Evolutionary conservation across 257 asterid genomes (phyloP).

Genomic region (Eustoma russellianum): DNA sequence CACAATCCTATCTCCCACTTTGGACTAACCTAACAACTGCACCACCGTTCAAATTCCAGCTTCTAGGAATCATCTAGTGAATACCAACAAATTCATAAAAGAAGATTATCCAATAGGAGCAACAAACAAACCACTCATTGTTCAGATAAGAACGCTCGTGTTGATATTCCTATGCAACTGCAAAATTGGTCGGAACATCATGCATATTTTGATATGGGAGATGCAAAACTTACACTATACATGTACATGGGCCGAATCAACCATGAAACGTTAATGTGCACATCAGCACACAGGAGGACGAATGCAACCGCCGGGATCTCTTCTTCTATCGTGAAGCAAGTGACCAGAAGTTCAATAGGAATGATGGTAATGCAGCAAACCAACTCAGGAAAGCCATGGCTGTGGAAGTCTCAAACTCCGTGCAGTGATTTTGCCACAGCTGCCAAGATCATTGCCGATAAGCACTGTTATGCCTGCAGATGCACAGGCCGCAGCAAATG

Average conservation of each 20-base stretch:
- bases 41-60: too few species aligned
- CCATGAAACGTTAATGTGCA: neutral
- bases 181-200: too few species aligned
- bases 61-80: too few species aligned
- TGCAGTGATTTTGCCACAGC: constrained; percentile 73
- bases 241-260: constrained; percentile 9
- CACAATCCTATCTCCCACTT: too few species aligned
- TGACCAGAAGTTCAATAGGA: constrained; percentile 79
- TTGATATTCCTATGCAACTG: too few species aligned
- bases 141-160: too few species aligned
- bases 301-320: constrained; percentile 10
- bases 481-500: constrained; percentile 95
- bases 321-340: constrained; percentile 63
- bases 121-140: too few species aligned
- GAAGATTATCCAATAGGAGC: too few species aligned
- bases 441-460: constrained; percentile 72
- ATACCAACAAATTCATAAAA: too few species aligned
- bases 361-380: constrained; percentile 83
- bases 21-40: too few species aligned
- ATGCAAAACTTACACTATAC: constrained; percentile 12
- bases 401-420: constrained; percentile 83
- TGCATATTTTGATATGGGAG: neutral
- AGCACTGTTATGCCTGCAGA: constrained; percentile 97
- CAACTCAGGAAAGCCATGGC: constrained; percentile 97
- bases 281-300: neutral